Conservation (phyloP, 805 yeast genomes). For the Candida sanyiensis region DNA sequence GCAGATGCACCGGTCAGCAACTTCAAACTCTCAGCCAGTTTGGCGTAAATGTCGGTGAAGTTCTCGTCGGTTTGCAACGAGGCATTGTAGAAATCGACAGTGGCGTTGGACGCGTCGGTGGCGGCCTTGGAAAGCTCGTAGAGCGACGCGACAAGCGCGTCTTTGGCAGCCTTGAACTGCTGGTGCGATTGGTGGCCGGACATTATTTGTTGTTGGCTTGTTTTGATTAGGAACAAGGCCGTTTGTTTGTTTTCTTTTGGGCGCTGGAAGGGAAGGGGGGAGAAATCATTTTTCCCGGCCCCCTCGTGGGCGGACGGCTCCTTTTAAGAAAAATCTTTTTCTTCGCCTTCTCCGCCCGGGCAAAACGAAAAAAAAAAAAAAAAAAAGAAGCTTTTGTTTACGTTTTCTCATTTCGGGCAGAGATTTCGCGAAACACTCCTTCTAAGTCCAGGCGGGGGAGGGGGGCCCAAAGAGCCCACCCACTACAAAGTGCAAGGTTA, state of each 20-base stretch:
- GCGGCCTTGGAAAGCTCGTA: conserved; percentile 86
- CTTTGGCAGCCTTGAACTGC: conserved; percentile 24
- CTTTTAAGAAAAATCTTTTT: conserved; percentile 3
- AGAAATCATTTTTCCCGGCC: neutral
- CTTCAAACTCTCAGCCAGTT: conserved; percentile 37
- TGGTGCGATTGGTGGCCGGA: conserved; percentile 20
- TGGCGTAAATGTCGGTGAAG: conserved; percentile 39
- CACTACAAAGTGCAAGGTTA: no score
- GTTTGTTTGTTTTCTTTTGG: no score
- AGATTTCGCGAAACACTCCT: conserved; percentile 1
- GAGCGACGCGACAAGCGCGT: conserved; percentile 65
- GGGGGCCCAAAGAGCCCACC: no score
- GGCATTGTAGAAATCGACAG: conserved; percentile 67
- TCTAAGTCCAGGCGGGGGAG: no score
- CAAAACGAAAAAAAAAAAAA: neutral
- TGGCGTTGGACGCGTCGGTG: conserved; percentile 73
- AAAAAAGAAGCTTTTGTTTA: neutral
- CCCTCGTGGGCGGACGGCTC: conserved; percentile 1
- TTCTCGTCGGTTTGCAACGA: conserved; percentile 42
- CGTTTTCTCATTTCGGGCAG: neutral
- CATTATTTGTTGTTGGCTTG: conserved; percentile 12
- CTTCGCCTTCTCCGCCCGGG: neutral
- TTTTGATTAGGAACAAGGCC: conserved; percentile 1
- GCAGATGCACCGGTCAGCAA: conserved; percentile 33
- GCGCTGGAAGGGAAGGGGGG: neutral